Evolutionary conservation across 345 rosid species (phyloP).

Genomic region (Lepidium aucheri): DNA sequence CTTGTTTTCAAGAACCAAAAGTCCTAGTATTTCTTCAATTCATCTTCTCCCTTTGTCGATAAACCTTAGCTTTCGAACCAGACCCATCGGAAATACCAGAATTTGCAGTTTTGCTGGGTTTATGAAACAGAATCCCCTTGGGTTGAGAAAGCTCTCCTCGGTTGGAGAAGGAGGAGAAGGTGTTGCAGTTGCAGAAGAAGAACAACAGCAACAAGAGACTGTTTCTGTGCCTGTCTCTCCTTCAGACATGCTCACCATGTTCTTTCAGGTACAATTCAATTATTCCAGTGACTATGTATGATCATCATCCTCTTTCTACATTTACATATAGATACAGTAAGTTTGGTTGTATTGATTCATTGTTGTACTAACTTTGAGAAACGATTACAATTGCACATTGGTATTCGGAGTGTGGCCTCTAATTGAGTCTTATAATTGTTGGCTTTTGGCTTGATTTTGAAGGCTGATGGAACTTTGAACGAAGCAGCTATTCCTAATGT

Average conservation of each 20-base stretch:
- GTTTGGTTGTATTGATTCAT: neutral
- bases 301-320: neutral
- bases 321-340: neutral
- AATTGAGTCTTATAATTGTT: neutral
- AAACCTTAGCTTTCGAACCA: slow-evolving; percentile 29
- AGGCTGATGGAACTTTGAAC: slow-evolving; percentile 75
- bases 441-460: slow-evolving; percentile 12
- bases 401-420: neutral
- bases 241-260: slow-evolving; percentile 84
- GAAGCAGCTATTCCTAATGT: slow-evolving; percentile 56
- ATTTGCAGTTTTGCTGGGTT: slow-evolving; percentile 21
- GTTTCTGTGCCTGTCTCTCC: slow-evolving; percentile 85
- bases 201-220: slow-evolving; percentile 38
- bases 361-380: neutral
- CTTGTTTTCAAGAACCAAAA: slow-evolving; percentile 12
- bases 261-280: slow-evolving; percentile 46
- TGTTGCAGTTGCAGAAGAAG: slow-evolving; percentile 33
- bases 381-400: neutral
- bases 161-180: slow-evolving; percentile 44
- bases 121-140: slow-evolving; percentile 13
- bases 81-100: neutral
- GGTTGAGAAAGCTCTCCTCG: slow-evolving; percentile 33
- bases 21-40: slow-evolving; percentile 18
- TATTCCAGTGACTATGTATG: neutral
- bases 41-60: slow-evolving; percentile 11